Base-by-base conservation (phyloP, 768 basidiomycete species). In the Rhizopogon salebrosus region DNA sequence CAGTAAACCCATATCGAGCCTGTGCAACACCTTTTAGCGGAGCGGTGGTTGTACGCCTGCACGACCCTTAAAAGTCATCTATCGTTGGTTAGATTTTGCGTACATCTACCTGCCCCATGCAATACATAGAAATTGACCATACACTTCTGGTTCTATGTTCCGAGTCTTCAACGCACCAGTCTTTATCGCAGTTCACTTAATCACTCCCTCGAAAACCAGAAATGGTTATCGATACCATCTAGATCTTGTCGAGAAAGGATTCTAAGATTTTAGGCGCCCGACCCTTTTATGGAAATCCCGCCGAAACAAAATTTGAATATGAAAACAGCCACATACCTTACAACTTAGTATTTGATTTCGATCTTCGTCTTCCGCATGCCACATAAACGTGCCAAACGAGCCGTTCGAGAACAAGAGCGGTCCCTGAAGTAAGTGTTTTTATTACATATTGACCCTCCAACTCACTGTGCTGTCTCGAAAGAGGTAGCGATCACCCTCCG, bases 381-480 rank as follows among this genome's bases (percentile, higher is more conserved):
- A 38, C 84, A 86, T 64, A 86, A 85, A 70, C 76, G 76, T 54
- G 79, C 82, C 18, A 85, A 83, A 60, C 72, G 72, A 22, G 74
- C 75, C 24, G 64, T 72, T 9, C 73, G 80, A 36, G 78, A 80
- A 48, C 71, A 72, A 52, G 60, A 70, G 45, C 70, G 69, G 8
- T 65, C 64, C 13, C 64, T 73, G 64, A 72, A 70, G 84, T 84
- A 60, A 18, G 72, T 61, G 14, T 39, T 26, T 8, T 18, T 9
- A 36, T 37, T 49, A 53, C 7, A 34, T 6, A 27, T 49, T 36
- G 8, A n/a, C 31, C 26, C 45, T 50, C 27, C 8, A 14, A 48
- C 27, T 46, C 14, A 42, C 36, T 40, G 10, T 22, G 11, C 18
- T 13, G 24, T 48, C 26, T 23, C n/a, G 34, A 54, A 59, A 86